Base-by-base conservation (phyloP, 768 basidiomycete genomes). In the Suillus cothurnatus region DNA sequence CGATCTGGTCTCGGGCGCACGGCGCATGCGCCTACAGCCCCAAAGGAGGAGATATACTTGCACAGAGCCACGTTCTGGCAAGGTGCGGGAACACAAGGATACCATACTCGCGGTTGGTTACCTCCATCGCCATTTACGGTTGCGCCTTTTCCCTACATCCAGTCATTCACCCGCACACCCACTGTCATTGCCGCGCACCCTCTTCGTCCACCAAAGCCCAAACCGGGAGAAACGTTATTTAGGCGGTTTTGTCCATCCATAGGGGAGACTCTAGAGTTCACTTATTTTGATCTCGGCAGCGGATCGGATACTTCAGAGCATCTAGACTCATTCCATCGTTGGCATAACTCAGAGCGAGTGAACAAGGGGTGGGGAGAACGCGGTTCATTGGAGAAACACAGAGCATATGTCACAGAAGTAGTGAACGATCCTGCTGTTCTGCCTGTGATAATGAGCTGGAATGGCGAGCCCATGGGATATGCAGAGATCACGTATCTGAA, bases 331-430 rank as follows among this genome's bases (percentile, higher is more conserved):
- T 85, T 83, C 71, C 78, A 82, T 57, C 73, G 70, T 58, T 85
- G 84, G 84, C 84, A 85, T 56, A 85, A 85, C 64, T 74, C 75
- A 57, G 79, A 79, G n/a, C 79, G 83, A 9, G 80, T 85, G 11
- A 80, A 80, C 62, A 69, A 64, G 3, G 82, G 77, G 6, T 85
- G 84, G 84, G 77, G 77, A 23, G 83, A 85, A 69, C 66, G 71
- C 19, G 84, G 84, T 0, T 71, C 76, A n/a, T 68, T 82, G 32
- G 80, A 82, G 66, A 71, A 79, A 59, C 84, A 85, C 65, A 69
- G 77, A n/a, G 67, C 71, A 41, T 85, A 85, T 63, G 61, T 84
- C 31, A 70, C 70, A 34, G 66, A 66, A 1, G 64, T 78, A 8
- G 63, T 82, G 50, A 72, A 71, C 5, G 80, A 85, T 65, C 79